A percentile compares a stretch with the other conserved stretches of the same genome.
Evolutionary conservation across 1,284 basidiomycete genomes (phyloP).

Genomic region (Ustilago tritici): DNA sequence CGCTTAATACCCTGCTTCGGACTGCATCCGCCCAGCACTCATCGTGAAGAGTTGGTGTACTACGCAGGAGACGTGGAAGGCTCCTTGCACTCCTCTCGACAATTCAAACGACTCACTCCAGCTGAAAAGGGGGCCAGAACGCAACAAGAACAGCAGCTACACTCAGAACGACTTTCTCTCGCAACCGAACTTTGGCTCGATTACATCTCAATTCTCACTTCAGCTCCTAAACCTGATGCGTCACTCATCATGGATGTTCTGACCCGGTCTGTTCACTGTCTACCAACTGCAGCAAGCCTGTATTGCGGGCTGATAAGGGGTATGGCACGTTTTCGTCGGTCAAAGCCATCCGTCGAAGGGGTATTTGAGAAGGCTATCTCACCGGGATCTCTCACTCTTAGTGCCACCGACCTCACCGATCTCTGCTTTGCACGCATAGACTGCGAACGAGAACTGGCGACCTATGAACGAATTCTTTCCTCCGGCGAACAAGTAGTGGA

Average conservation of each 20-base stretch:
- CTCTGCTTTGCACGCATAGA: slow-evolving; percentile 63
- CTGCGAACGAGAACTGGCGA: slow-evolving; percentile 58
- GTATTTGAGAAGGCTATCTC: slow-evolving; percentile 43
- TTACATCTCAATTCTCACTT: slow-evolving; percentile 42
- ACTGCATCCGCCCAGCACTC: slow-evolving; percentile 30
- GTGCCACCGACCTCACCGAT: slow-evolving; percentile 43
- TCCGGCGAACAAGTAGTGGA: slow-evolving; percentile 24
- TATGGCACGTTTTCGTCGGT: slow-evolving; percentile 44
- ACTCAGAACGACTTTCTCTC: slow-evolving; percentile 22
- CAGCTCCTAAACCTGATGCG: slow-evolving; percentile 26
- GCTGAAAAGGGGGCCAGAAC: slow-evolving; percentile 16
- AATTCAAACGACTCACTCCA: slow-evolving; percentile 31
- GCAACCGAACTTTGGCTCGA: slow-evolving; percentile 63
- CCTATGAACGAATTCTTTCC: slow-evolving; percentile 36
- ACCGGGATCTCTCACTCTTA: slow-evolving; percentile 30
- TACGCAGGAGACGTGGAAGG: slow-evolving; percentile 27
- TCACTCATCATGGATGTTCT: slow-evolving; percentile 49
- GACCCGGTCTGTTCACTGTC: slow-evolving; percentile 35
- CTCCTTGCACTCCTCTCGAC: slow-evolving; percentile 24
- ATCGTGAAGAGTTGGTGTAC: slow-evolving; percentile 35
- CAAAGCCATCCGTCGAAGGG: slow-evolving; percentile 54
- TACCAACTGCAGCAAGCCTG: slow-evolving; percentile 50
- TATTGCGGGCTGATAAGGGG: slow-evolving; percentile 56
- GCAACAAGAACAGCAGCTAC: slow-evolving; percentile 39
- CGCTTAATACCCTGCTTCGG: slow-evolving; percentile 40